Evolutionary conservation across 163 green algal species (phyloP).

Genomic region (Scenedesmus sp.): DNA sequence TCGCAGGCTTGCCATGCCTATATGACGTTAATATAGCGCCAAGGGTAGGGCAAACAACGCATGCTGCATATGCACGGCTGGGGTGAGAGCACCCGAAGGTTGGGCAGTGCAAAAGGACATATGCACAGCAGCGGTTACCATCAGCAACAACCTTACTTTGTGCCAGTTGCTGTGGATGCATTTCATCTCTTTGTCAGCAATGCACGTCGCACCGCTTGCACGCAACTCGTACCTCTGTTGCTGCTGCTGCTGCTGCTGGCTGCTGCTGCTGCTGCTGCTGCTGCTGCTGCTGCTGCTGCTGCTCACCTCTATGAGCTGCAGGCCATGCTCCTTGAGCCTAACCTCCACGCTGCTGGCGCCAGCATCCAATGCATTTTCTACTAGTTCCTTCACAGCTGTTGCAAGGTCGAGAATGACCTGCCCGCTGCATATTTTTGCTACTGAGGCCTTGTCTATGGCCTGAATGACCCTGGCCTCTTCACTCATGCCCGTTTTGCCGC

Average conservation of each 20-base stretch:
- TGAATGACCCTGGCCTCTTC: conserved; percentile 5
- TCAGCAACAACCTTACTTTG: no score
- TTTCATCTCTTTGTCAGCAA: no score
- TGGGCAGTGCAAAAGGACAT: no score
- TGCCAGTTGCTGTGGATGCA: no score
- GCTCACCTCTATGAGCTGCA: conserved; percentile 86
- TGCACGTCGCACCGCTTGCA: no score
- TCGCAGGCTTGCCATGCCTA: no score
- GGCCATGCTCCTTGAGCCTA: conserved; percentile 90
- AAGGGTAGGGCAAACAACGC: no score
- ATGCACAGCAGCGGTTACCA: no score
- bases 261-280: not conserved
- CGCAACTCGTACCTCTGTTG: not conserved
- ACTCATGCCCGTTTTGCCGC: not conserved
- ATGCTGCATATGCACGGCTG: no score
- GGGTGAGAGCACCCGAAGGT: no score
- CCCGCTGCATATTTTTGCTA: conserved; percentile 54
- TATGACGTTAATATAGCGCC: no score
- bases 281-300: not conserved
- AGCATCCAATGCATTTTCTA: conserved; percentile 98
- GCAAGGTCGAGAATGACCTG: conserved; percentile 96
- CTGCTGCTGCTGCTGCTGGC: not conserved
- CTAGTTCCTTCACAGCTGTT: conserved; percentile 94
- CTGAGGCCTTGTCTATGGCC: conserved; percentile 44
- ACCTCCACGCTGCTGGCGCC: conserved; percentile 95